These are phyloP conservation scores for Gossypium australe DNA, from an alignment of 345 rosid species.

Conservation along the genomic window DNA sequence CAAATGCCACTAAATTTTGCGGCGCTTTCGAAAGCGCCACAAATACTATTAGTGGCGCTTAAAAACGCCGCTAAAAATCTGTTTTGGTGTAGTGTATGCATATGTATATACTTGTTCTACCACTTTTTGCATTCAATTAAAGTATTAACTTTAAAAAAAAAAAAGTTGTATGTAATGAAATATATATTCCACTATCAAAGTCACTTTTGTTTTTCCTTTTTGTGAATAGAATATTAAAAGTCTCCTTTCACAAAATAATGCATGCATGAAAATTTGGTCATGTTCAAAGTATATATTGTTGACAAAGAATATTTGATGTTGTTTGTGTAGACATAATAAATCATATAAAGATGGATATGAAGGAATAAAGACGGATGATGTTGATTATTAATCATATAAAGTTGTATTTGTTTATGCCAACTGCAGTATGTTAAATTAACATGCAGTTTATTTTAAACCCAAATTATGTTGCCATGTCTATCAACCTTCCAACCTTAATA, in stretches of 20 bases:
- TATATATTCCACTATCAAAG: too few species aligned
- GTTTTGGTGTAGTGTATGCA: too few species aligned
- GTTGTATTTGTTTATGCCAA: not conserved
- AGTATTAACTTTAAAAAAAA: too few species aligned
- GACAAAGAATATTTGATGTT: slow-evolving; percentile 8
- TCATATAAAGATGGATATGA: not conserved
- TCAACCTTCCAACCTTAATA: not conserved
- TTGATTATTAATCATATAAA: not conserved
- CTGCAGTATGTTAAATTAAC: not conserved
- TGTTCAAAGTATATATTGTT: not conserved
- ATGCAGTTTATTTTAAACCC: not conserved
- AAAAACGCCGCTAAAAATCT: too few species aligned
- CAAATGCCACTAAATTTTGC: too few species aligned
- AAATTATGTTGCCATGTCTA: slow-evolving; percentile 17
- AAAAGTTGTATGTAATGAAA: too few species aligned
- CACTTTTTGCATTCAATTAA: too few species aligned
- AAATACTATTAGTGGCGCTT: too few species aligned
- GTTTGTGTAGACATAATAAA: not conserved
- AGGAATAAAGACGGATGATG: not conserved
- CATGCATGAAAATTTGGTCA: not conserved
- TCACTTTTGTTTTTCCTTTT: too few species aligned
- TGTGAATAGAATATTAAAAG: too few species aligned
- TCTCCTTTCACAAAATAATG: not conserved
- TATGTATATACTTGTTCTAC: too few species aligned
- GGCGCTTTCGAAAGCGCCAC: too few species aligned